Conservation (phyloP, 371 early-diverging fungal genomes). For the Mucor piriformis region DNA sequence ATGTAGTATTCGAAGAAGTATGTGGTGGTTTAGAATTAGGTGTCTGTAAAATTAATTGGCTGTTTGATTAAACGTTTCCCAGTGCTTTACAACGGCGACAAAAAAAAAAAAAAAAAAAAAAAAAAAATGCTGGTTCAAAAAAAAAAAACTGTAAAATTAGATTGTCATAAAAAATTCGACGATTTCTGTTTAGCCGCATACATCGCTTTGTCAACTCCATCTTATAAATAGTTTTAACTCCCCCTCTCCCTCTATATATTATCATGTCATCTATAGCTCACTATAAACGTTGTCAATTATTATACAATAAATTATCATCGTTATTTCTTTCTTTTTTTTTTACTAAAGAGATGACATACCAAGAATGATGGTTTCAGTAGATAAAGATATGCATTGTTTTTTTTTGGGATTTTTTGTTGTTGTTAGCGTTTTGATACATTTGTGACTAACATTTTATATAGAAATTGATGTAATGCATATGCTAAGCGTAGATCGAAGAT, state of each 20-base stretch:
- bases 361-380: too few species aligned
- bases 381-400: too few species aligned
- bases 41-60: background rate
- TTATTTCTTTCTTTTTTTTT: too few species aligned
- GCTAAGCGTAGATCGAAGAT: background rate
- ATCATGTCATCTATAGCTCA: background rate
- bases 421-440: background rate
- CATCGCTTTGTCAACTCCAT: background rate
- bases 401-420: background rate
- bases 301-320: too few species aligned
- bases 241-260: background rate
- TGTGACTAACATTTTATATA: background rate
- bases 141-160: background rate
- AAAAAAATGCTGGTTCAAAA: constrained; percentile 1
- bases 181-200: background rate
- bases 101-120: background rate
- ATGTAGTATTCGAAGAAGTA: background rate
- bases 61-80: background rate
- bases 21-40: background rate
- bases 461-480: background rate
- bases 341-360: too few species aligned
- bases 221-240: too few species aligned
- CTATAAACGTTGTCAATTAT: background rate
- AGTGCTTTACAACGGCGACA: background rate
- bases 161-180: background rate